A percentile compares a stretch with the other conserved stretches of the same genome.
Evolutionary conservation across 1,284 basidiomycete species (phyloP).

Genomic region (Gymnopus androsaceus): DNA sequence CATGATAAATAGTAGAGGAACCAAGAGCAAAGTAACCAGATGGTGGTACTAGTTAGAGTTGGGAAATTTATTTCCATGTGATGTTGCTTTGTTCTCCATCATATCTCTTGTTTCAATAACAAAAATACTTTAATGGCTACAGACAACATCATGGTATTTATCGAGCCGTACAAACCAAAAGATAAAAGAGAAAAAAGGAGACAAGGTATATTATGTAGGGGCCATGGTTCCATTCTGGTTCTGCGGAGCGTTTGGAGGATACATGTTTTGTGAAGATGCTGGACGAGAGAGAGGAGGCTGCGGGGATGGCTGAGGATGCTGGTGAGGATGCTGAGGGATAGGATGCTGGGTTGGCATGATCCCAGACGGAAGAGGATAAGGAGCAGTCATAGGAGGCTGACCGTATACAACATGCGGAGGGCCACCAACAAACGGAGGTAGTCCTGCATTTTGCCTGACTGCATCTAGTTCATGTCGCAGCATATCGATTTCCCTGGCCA

Average conservation of each 20-base stretch:
- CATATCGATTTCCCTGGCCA: slow-evolving; percentile 77
- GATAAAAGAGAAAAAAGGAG: slow-evolving; percentile 8
- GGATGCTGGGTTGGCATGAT: slow-evolving; percentile 42
- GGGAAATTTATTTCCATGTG: slow-evolving; percentile 7
- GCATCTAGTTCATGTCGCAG: slow-evolving; percentile 74
- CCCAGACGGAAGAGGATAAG: slow-evolving; percentile 46
- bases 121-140: too few species aligned
- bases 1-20: slow-evolving; percentile 29
- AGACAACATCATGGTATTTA: too few species aligned
- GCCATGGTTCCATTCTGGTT: slow-evolving; percentile 36
- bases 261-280: slow-evolving; percentile 52
- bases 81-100: background rate
- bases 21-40: background rate
- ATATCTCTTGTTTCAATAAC: slow-evolving; percentile 3
- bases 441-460: slow-evolving; percentile 53
- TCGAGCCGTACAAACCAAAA: too few species aligned
- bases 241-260: slow-evolving; percentile 36
- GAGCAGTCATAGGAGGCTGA: slow-evolving; percentile 43
- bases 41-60: background rate
- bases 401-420: slow-evolving; percentile 56
- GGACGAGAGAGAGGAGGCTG: slow-evolving; percentile 38
- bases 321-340: slow-evolving; percentile 22
- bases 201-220: slow-evolving; percentile 21
- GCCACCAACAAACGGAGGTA: slow-evolving; percentile 48
- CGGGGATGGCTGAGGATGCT: slow-evolving; percentile 30